These are phyloP conservation scores for Emergomyces orientalis DNA, from an alignment of 2,329 filamentous ascomycete genomes.

Conservation along the genomic window DNA sequence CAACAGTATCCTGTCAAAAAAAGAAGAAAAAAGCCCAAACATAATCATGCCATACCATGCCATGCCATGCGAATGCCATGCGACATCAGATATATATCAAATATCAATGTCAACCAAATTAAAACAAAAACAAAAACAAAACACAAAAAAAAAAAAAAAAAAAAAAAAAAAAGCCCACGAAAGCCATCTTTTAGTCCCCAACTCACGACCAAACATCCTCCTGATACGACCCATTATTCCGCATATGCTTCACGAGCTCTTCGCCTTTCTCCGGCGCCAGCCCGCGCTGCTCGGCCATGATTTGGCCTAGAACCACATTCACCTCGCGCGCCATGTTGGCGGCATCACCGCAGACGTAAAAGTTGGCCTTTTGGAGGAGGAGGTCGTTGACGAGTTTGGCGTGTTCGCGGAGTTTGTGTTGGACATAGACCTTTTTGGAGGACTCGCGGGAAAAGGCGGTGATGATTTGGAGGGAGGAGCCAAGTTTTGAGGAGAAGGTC, in stretches of 20 bases:
- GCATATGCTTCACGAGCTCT: conserved; percentile 95
- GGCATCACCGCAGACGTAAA: conserved; percentile 97
- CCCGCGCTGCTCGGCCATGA: conserved; percentile 74
- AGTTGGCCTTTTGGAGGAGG: conserved; percentile 73
- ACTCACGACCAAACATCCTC: conserved; percentile 60
- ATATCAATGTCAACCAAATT: neutral
- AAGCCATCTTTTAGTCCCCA: neutral
- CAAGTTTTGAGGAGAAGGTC: conserved; percentile 74
- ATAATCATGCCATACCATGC: neutral
- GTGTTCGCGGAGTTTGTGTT: conserved; percentile 79
- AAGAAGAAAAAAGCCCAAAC: neutral
- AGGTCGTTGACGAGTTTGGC: conserved; percentile 80
- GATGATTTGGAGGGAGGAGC: conserved; percentile 81
- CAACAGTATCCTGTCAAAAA: too few species aligned
- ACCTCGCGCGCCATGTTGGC: conserved; percentile 95
- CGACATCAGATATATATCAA: neutral
- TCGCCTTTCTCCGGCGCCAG: conserved; percentile 81
- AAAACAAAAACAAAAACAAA: too few species aligned
- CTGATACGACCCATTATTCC: conserved; percentile 91
- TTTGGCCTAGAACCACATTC: conserved; percentile 74
- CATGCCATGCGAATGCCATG: neutral
- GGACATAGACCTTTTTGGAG: conserved; percentile 87
- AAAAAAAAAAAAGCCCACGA: neutral
- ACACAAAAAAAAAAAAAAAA: neutral
- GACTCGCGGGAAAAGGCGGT: conserved; percentile 91